Percentiles rank a stretch among this genome's conserved stretches.
Evolutionary conservation across 2,329 filamentous ascomycete species (phyloP).

Genomic region (Pseudogymnoascus sp.): DNA sequence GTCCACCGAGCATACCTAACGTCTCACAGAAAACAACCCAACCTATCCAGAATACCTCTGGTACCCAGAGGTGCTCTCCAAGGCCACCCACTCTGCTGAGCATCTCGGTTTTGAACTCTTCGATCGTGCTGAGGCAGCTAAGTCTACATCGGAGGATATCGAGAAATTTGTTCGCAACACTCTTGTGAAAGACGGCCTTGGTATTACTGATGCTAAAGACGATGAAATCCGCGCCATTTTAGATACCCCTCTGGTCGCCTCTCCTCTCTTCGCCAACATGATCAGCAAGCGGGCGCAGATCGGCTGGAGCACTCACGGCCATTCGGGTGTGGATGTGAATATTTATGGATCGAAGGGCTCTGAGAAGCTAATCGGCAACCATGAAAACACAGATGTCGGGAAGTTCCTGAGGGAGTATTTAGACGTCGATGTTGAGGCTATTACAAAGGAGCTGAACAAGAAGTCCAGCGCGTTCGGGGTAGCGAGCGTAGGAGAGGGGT

Average conservation of each 20-base stretch:
- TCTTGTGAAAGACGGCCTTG: constrained; percentile 64
- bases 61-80: constrained; percentile 76
- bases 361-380: constrained; percentile 67
- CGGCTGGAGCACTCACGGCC: constrained; percentile 91
- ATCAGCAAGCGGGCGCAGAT: constrained; percentile 81
- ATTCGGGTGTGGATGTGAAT: constrained; percentile 91
- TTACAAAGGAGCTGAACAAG: constrained; percentile 62
- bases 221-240: constrained; percentile 64
- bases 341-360: constrained; percentile 76
- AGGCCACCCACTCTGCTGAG: constrained; percentile 69
- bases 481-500: constrained; percentile 12
- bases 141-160: constrained; percentile 35
- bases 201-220: constrained; percentile 65
- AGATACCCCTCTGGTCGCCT: constrained; percentile 46
- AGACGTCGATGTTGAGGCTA: constrained; percentile 65
- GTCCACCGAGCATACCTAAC: neutral
- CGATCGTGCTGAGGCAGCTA: constrained; percentile 36
- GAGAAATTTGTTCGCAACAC: constrained; percentile 58
- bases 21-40: constrained; percentile 43
- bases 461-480: constrained; percentile 18
- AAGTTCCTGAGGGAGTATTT: constrained; percentile 74
- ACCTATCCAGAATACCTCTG: constrained; percentile 66
- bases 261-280: constrained; percentile 68
- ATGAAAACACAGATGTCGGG: constrained; percentile 92
- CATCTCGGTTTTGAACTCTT: constrained; percentile 58